Conservation (phyloP, 2,329 filamentous ascomycete species). For the Fusarium sp. region DNA sequence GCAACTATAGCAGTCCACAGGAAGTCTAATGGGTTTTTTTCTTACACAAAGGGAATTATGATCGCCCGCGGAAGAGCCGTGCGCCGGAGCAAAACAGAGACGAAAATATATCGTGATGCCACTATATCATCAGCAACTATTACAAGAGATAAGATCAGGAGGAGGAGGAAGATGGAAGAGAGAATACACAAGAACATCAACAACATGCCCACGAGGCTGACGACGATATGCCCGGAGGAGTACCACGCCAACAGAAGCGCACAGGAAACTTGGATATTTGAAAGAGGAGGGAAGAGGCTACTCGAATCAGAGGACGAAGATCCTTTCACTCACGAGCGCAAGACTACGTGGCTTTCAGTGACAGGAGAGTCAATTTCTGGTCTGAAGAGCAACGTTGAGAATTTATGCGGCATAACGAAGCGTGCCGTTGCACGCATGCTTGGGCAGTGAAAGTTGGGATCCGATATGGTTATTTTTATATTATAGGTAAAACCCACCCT, state of each 20-base stretch:
- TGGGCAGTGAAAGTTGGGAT: slow-evolving; percentile 18
- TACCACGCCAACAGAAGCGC: slow-evolving; percentile 37
- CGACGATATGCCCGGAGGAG: slow-evolving; percentile 31
- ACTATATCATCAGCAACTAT: slow-evolving; percentile 23
- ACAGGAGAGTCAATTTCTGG: slow-evolving; percentile 18
- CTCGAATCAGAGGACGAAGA: slow-evolving; percentile 23
- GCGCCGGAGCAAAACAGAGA: slow-evolving; percentile 38
- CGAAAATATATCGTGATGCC: slow-evolving; percentile 33
- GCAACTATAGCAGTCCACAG: slow-evolving; percentile 43
- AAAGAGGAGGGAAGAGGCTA: slow-evolving; percentile 37
- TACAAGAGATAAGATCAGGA: slow-evolving; percentile 21
- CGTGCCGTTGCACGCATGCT: slow-evolving; percentile 32
- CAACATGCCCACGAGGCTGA: slow-evolving; percentile 10
- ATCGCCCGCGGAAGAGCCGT: slow-evolving; percentile 39
- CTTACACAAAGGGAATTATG: slow-evolving; percentile 41
- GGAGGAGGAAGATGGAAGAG: slow-evolving; percentile 7
- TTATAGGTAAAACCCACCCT: slow-evolving; percentile 10
- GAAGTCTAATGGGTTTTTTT: slow-evolving; percentile 46
- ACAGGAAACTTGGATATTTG: slow-evolving; percentile 40
- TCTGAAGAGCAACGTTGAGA: slow-evolving; percentile 17
- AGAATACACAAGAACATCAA: not conserved
- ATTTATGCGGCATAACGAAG: slow-evolving; percentile 30
- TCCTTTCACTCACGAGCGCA: slow-evolving; percentile 4
- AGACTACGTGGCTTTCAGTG: slow-evolving; percentile 17
- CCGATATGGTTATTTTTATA: slow-evolving; percentile 9